Evolutionary conservation across 345 rosid species (phyloP).

Genomic region (Citrus inodora): DNA sequence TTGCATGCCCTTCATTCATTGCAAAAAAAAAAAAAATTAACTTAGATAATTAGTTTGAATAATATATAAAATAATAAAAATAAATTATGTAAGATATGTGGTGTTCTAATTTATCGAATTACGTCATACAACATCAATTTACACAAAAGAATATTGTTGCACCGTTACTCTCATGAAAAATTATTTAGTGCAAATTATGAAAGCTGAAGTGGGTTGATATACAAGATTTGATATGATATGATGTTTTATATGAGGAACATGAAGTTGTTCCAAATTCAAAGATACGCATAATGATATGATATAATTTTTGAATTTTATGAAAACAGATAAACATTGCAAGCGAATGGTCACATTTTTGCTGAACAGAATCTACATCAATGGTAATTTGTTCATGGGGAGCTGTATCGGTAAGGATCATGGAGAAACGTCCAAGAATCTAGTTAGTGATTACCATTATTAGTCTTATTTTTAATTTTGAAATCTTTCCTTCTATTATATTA

Average conservation of each 20-base stretch:
- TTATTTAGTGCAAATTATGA: too few species aligned
- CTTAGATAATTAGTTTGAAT: too few species aligned
- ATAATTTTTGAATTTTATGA: too few species aligned
- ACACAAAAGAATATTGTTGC: fast-evolving
- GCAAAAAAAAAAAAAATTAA: background rate
- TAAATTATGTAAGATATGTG: too few species aligned
- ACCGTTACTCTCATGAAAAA: too few species aligned
- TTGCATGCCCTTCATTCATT: background rate
- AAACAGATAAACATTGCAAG: background rate
- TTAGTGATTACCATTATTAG: background rate
- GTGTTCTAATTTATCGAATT: too few species aligned
- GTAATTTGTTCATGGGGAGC: background rate
- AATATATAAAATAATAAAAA: too few species aligned
- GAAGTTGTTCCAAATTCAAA: too few species aligned
- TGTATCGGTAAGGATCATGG: background rate
- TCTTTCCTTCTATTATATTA: background rate
- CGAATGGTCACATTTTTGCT: background rate
- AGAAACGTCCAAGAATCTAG: background rate
- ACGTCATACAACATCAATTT: too few species aligned
- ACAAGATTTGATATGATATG: too few species aligned
- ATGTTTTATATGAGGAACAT: fast-evolving
- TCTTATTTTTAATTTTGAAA: background rate
- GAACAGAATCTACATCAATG: background rate
- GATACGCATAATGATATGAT: too few species aligned
- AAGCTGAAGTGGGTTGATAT: too few species aligned